phyloP scores from a whole-genome alignment of 805 yeast genomes.

The Vanderwaltozyma verrucispora region DNA sequence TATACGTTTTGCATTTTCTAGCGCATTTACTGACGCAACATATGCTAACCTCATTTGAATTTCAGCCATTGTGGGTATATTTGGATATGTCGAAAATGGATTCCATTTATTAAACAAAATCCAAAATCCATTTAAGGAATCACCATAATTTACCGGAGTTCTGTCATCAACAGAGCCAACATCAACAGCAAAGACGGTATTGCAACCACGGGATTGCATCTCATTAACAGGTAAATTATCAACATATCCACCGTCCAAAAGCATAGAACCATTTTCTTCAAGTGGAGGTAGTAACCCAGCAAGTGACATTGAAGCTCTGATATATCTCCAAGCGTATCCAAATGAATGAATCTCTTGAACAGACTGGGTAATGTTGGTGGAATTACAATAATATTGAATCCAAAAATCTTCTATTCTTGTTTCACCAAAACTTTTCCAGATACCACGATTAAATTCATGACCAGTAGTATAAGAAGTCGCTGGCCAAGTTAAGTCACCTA shows the following conservation, averaged over 20 bases:
- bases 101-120: conserved; percentile 79
- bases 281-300: conserved; percentile 86
- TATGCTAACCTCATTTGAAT: conserved; percentile 88
- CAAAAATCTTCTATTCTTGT: conserved; percentile 92
- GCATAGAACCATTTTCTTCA: conserved; percentile 83
- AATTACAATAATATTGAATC: conserved; percentile 79
- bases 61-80: conserved; percentile 90
- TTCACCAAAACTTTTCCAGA: conserved; percentile 95
- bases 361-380: conserved; percentile 91
- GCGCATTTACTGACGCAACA: conserved; percentile 88
- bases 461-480: conserved; percentile 94
- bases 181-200: conserved; percentile 81
- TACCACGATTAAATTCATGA: conserved; percentile 91
- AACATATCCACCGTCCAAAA: conserved; percentile 91
- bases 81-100: conserved; percentile 79
- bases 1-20: conserved; percentile 74
- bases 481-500: conserved; percentile 83
- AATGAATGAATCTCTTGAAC: conserved; percentile 88
- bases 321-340: conserved; percentile 93
- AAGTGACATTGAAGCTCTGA: conserved; percentile 91
- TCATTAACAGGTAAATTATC: conserved; percentile 89
- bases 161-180: conserved; percentile 93
- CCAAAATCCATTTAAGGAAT: conserved; percentile 88
- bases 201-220: conserved; percentile 85
- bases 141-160: conserved; percentile 85